Percentiles rank a stretch among this genome's conserved stretches.
These are phyloP conservation scores for Leccinum subtestaceum DNA, from an alignment of 768 basidiomycete species.

Conservation along the genomic window DNA sequence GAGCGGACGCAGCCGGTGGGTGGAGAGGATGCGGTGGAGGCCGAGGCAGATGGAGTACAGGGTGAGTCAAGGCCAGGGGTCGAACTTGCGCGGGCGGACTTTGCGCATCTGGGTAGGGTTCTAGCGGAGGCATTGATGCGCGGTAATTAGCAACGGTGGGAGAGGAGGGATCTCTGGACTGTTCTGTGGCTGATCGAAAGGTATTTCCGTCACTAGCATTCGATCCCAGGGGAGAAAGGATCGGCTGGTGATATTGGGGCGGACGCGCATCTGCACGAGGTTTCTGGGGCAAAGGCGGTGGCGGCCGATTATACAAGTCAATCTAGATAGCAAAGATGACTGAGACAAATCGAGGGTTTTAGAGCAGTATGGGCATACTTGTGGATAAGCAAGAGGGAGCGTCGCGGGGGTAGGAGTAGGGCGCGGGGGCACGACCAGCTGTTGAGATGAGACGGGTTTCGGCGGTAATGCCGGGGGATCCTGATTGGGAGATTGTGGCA, in stretches of 20 bases:
- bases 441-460: slow-evolving; percentile 31
- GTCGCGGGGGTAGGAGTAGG: slow-evolving; percentile 11
- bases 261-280: slow-evolving; percentile 22
- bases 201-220: slow-evolving; percentile 19
- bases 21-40: slow-evolving; percentile 21
- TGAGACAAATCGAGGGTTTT: background rate
- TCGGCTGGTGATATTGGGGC: slow-evolving; percentile 29
- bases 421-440: slow-evolving; percentile 14
- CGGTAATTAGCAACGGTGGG: slow-evolving; percentile 29
- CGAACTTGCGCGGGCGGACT: slow-evolving; percentile 23
- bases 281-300: slow-evolving; percentile 33
- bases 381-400: slow-evolving; percentile 10
- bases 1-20: slow-evolving; percentile 12
- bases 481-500: slow-evolving; percentile 16
- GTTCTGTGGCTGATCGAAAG: slow-evolving; percentile 18
- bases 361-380: slow-evolving; percentile 20
- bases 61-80: slow-evolving; percentile 21
- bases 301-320: slow-evolving; percentile 34
- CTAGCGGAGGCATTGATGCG: slow-evolving; percentile 25
- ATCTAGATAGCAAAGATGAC: slow-evolving; percentile 15
- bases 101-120: slow-evolving; percentile 29
- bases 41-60: slow-evolving; percentile 25
- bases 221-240: slow-evolving; percentile 15
- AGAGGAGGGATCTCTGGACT: slow-evolving; percentile 19
- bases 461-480: slow-evolving; percentile 40